A percentile compares a stretch with the other conserved stretches of the same genome.
These are phyloP conservation scores for Heliamphora pulchella DNA, from an alignment of 179 eudicot species.

Conservation along the genomic window DNA sequence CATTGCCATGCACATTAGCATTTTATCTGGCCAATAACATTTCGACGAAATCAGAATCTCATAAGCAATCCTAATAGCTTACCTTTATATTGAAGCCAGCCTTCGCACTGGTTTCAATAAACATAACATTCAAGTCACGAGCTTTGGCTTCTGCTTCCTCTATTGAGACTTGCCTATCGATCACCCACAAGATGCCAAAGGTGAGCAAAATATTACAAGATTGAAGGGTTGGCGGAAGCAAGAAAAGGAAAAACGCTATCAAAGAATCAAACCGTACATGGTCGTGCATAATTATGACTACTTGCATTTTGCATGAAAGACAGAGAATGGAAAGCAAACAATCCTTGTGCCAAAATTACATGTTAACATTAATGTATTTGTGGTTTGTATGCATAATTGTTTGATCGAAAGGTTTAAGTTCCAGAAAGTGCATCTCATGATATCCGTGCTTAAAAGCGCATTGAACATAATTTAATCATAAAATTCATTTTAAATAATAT, in stretches of 20 bases:
- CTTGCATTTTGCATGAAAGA: neutral
- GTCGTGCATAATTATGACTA: neutral
- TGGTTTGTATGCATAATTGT: neutral
- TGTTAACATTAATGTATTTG: neutral
- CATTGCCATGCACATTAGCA: neutral
- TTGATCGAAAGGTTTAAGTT: neutral
- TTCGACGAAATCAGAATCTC: neutral
- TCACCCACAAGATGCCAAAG: slow-evolving; percentile 3
- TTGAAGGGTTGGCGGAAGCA: neutral
- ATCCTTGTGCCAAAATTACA: neutral
- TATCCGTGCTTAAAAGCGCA: neutral
- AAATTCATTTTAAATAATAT: too few relatives aligned
- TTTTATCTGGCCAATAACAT: neutral
- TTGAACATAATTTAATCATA: too few relatives aligned
- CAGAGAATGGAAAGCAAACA: neutral
- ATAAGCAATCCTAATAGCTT: neutral
- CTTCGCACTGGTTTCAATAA: slow-evolving; percentile 55
- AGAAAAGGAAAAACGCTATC: neutral
- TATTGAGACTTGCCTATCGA: slow-evolving; percentile 45
- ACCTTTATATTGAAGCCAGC: slow-evolving; percentile 62
- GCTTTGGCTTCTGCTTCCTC: slow-evolving; percentile 63
- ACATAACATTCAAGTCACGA: slow-evolving; percentile 48
- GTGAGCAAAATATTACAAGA: neutral
- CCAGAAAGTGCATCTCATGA: neutral
- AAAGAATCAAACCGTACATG: neutral